A percentile compares a stretch with the other conserved stretches of the same genome.
These are phyloP conservation scores for Blastobotrys ciferrii DNA, from an alignment of 1,139 yeast species.

Conservation along the genomic window DNA sequence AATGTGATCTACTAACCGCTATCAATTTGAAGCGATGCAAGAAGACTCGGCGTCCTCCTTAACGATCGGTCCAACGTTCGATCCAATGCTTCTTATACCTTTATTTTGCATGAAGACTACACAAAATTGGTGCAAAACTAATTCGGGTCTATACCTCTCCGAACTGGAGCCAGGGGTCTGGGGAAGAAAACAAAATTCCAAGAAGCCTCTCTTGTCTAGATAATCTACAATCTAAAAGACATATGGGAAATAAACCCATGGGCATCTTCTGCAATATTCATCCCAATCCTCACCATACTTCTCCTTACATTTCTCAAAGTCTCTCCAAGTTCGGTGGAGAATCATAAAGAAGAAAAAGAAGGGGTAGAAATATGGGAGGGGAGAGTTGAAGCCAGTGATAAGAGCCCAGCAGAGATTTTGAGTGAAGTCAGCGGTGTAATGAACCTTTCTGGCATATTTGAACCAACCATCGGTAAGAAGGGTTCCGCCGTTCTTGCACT, in stretches of 20 bases:
- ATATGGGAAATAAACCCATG: constrained; percentile 87
- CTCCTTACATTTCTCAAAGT: constrained; percentile 72
- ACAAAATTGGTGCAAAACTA: no score
- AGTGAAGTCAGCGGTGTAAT: constrained; percentile 90
- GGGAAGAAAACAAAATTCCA: no score
- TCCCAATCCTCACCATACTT: constrained; percentile 97
- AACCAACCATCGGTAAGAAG: constrained; percentile 94
- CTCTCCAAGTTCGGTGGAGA: constrained; percentile 85
- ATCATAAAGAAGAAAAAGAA: constrained; percentile 81
- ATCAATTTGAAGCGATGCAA: no score
- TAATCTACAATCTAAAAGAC: constrained; percentile 47
- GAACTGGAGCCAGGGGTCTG: no score
- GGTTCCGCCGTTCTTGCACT: constrained; percentile 78
- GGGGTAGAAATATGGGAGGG: constrained; percentile 97
- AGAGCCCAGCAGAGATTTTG: constrained; percentile 92
- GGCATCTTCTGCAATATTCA: constrained; percentile 80
- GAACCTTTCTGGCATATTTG: constrained; percentile 81
- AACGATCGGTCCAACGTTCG: no score
- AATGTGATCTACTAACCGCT: no score
- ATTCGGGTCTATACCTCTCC: no score
- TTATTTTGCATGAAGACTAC: no score
- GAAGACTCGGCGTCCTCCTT: no score
- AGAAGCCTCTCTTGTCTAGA: not conserved
- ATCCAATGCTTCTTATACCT: no score
- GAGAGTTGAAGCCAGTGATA: constrained; percentile 80